These are phyloP conservation scores for Pythium sp. DNA, from an alignment of 352 stramenopile genomes.

Conservation along the genomic window DNA sequence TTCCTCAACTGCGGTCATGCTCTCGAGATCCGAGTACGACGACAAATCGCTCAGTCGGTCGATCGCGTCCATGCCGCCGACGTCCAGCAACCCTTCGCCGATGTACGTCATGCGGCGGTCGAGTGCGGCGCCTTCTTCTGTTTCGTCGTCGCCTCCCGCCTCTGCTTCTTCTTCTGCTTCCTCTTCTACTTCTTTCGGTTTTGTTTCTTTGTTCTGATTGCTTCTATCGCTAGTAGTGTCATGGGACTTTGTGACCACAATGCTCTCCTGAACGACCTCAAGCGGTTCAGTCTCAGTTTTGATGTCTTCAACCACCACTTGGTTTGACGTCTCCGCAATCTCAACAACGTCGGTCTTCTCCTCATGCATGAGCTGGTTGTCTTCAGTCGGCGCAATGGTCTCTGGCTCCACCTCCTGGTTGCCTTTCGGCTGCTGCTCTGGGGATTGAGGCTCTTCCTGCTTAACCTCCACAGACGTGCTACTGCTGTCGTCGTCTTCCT, in stretches of 20 bases:
- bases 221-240: neutral
- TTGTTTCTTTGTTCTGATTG: neutral
- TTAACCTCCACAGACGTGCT: neutral
- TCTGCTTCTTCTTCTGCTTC: neutral
- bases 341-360: neutral
- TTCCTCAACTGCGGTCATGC: neutral
- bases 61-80: conserved; percentile 44
- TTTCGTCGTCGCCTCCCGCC: neutral
- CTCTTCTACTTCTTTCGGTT: neutral
- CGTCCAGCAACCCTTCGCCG: conserved; percentile 53
- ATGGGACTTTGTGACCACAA: neutral
- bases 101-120: conserved; percentile 63
- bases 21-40: conserved; percentile 29
- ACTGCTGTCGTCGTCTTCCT: conserved; percentile 11
- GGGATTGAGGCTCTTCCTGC: neutral
- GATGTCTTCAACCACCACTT: neutral
- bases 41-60: conserved; percentile 48
- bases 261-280: neutral
- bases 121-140: conserved; percentile 8
- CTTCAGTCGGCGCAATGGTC: neutral
- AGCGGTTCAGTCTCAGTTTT: neutral
- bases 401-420: neutral
- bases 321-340: neutral
- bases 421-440: neutral
- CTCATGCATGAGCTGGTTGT: conserved; percentile 7